Conservation (phyloP, 352 stramenopile genomes). For the Phytophthora sp. region DNA sequence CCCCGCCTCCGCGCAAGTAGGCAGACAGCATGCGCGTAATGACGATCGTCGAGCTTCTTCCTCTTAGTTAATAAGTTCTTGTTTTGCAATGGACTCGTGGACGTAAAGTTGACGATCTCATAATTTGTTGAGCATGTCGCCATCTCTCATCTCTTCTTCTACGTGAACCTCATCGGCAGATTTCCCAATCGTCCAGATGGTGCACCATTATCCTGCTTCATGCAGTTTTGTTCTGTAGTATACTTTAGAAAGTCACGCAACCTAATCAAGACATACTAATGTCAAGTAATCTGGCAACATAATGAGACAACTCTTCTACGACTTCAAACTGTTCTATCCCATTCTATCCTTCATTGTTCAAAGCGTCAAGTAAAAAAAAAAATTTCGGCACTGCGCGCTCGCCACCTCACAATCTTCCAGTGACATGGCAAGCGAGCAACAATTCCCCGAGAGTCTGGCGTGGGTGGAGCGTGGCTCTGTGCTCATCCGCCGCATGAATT, state of each 20-base stretch:
- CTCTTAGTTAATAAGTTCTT: constrained; percentile 22
- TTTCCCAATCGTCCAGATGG: constrained; percentile 14
- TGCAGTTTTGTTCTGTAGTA: constrained; percentile 1
- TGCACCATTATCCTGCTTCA: constrained; percentile 4
- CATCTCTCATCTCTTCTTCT: neutral
- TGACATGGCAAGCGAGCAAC: constrained; percentile 17
- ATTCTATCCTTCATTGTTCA: constrained; percentile 6
- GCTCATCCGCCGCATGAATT: constrained; percentile 90
- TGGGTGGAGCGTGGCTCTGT: constrained; percentile 86
- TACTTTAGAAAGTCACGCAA: neutral
- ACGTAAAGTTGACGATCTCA: too few relatives aligned
- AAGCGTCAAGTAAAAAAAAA: too few relatives aligned
- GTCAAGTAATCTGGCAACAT: neutral
- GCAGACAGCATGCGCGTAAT: constrained; percentile 7
- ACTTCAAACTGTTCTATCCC: constrained; percentile 23
- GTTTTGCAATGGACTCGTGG: neutral
- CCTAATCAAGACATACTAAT: constrained; percentile 5
- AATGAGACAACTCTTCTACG: neutral
- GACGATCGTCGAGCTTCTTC: constrained; percentile 10
- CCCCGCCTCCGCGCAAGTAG: constrained; percentile 82
- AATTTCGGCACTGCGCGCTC: too few relatives aligned
- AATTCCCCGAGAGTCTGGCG: constrained; percentile 56
- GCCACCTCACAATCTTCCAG: neutral
- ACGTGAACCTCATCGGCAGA: constrained; percentile 6
- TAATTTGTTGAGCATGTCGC: neutral